These are phyloP conservation scores for Lepidium sativum DNA, from an alignment of 345 rosid genomes.

Conservation along the genomic window DNA sequence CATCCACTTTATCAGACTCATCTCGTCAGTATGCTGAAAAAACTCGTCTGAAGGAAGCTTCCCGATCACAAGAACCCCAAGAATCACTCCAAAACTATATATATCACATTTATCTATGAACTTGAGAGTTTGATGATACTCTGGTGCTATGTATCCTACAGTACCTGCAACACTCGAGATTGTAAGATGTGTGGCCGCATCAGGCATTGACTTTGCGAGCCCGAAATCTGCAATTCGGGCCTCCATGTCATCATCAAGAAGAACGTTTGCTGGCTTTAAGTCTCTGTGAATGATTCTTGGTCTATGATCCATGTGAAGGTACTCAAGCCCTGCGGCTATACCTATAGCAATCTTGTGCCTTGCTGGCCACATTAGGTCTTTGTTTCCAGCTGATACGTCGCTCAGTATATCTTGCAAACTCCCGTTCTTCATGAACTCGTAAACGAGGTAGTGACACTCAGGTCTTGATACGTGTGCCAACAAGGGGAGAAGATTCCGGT, in stretches of 20 bases:
- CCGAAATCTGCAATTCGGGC: conserved; percentile 90
- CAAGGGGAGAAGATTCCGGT: conserved; percentile 68
- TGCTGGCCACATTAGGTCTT: conserved; percentile 57
- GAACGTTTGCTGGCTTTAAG: conserved; percentile 81
- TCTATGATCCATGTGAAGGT: conserved; percentile 62
- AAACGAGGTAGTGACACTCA: conserved; percentile 71
- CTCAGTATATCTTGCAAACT: conserved; percentile 57
- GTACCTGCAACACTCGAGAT: conserved; percentile 71
- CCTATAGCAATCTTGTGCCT: conserved; percentile 73
- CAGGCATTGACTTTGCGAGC: conserved; percentile 72
- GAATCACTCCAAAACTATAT: conserved; percentile 75
- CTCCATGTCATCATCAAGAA: conserved; percentile 88
- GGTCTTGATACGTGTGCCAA: conserved; percentile 70
- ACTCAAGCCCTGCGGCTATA: conserved; percentile 78
- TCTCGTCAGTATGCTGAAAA: conserved; percentile 62
- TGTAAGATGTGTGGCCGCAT: conserved; percentile 56
- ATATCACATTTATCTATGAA: conserved; percentile 88
- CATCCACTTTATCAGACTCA: conserved; percentile 76
- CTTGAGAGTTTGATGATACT: conserved; percentile 75
- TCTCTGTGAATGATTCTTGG: conserved; percentile 80
- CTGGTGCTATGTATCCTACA: conserved; percentile 84
- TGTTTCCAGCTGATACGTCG: conserved; percentile 36
- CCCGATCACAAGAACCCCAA: conserved; percentile 66
- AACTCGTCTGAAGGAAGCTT: conserved; percentile 84
- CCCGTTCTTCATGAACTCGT: conserved; percentile 93